Evolutionary conservation across 495 filamentous ascomycete genomes (phyloP), one percentile per base, ranked within the genome.

Genomic region (Aspergillus ostianus): DNA sequence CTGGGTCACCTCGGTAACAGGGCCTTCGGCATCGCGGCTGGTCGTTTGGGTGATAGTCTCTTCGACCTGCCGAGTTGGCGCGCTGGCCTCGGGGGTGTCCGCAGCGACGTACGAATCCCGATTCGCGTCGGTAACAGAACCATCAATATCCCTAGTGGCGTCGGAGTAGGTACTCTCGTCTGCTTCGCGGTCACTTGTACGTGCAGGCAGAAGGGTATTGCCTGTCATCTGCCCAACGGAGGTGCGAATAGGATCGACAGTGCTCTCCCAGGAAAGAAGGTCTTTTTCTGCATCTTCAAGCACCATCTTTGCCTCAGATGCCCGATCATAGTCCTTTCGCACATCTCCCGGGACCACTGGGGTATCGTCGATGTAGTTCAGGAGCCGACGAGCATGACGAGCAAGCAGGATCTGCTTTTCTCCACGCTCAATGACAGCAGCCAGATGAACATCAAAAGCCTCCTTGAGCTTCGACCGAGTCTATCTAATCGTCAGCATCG

Each of bases 341-440:
- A 81, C 66, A 69, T 97, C 90, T 36, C 94, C 94, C 2, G 94
- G 94, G 2, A 96, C 88, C 18, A 97, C 85, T 3, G 94, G 90
- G 0, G 86, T 87, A 72, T 97, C 93, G 68, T 98, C 94, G n/a
- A 98, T 82, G 52, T 92, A 86, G 58, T 91, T 86, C 19, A 98
- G 77, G 49, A 98, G 81, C 29, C 91, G 85, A 36, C 91, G 87
- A 15, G 90, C 92, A 66, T 98, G 92, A 48, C 86, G 86, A 30
- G 95, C 95, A 20, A 98, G 85, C 57, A 98, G 88, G 61, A 89
- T 88, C 73, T 97, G 93, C 79, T 98, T 98, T 75, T 98, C 94
- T 12, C 91, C 91, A 47, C 93, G 90, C 77, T 98, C 94, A 64
- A 98, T 92, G 13, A 90, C 87, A 36, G 91, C 93, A 10, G 89